phyloP scores from a whole-genome alignment of 31 red algal species.

The Endocladia muricata region DNA sequence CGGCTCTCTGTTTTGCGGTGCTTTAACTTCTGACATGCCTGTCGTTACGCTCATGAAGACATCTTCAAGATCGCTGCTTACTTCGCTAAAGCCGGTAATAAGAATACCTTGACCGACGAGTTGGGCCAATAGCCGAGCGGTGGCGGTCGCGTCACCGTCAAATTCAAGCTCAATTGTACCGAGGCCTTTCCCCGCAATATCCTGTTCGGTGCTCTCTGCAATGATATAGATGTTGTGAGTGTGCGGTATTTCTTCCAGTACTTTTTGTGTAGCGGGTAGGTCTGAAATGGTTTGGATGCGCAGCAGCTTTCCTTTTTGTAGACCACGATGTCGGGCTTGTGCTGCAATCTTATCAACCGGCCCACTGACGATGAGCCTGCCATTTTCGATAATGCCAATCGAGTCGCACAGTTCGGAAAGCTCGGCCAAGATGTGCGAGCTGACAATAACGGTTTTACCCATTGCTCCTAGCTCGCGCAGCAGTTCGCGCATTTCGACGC shows the following conservation, averaged over 20 bases:
- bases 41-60: not conserved
- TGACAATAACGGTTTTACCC: too few species aligned
- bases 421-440: too few species aligned
- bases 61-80: conserved; percentile 1
- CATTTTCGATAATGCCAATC: too few species aligned
- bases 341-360: not conserved
- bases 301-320: not conserved
- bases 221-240: too few species aligned
- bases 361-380: not conserved
- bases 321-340: not conserved
- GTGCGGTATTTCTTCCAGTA: too few species aligned
- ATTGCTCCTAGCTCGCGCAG: too few species aligned
- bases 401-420: too few species aligned
- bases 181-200: too few species aligned
- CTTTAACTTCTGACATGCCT: not conserved
- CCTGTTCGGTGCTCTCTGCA: too few species aligned
- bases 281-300: too few species aligned
- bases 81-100: not conserved
- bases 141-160: not conserved
- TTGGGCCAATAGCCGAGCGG: not conserved
- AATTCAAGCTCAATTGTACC: not conserved
- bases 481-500: too few species aligned
- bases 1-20: not conserved
- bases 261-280: too few species aligned
- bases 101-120: not conserved